Evolutionary conservation across 352 stramenopile genomes (phyloP).

Genomic region (Pythium guiyangense): DNA sequence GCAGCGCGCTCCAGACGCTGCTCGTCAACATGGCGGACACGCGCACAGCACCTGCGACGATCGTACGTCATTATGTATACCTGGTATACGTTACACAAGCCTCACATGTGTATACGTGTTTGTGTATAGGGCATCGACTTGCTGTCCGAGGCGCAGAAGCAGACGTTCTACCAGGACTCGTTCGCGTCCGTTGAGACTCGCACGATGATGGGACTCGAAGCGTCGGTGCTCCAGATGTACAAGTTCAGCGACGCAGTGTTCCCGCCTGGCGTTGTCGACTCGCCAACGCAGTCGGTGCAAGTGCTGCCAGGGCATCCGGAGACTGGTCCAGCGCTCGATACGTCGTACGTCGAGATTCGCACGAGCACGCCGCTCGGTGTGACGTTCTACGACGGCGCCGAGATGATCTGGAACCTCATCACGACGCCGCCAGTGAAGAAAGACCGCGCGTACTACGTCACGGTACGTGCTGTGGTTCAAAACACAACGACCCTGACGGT

Average conservation of each 20-base stretch:
- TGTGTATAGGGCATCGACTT: neutral
- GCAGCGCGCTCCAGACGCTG: constrained; percentile 33
- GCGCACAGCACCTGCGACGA: constrained; percentile 11
- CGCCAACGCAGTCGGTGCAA: neutral
- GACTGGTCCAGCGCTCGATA: neutral
- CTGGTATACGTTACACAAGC: too few species aligned
- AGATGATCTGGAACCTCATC: constrained; percentile 6
- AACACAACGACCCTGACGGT: too few species aligned
- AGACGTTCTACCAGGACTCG: constrained; percentile 5
- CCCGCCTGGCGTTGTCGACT: neutral
- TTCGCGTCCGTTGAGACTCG: neutral
- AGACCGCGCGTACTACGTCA: constrained; percentile 1
- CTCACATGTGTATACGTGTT: neutral
- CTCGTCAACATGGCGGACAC: constrained; percentile 15
- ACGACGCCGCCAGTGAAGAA: constrained; percentile 7
- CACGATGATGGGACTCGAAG: constrained; percentile 1
- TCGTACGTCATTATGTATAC: constrained; percentile 8
- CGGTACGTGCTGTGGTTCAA: too few species aligned
- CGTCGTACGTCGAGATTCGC: constrained; percentile 7
- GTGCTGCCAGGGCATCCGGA: neutral
- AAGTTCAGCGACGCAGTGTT: constrained; percentile 2
- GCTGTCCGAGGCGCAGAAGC: constrained; percentile 6
- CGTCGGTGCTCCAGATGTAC: constrained; percentile 1
- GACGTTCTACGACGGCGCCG: constrained; percentile 5
- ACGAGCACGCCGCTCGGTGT: constrained; percentile 1